Evolutionary conservation across 148 eudicot genomes (phyloP).

Genomic region (Diospyros lotus): DNA sequence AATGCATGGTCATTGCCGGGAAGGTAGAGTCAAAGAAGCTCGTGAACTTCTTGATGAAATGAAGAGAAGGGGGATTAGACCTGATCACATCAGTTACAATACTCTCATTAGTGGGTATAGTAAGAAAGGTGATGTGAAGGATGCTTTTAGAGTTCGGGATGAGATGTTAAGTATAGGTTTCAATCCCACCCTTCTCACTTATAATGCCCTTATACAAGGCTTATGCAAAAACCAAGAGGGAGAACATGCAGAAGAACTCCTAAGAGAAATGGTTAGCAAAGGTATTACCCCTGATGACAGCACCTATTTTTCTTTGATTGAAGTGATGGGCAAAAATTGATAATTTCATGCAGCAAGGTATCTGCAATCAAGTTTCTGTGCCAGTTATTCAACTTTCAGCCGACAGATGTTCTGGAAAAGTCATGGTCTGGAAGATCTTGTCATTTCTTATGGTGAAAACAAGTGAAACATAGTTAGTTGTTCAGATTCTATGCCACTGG

Average conservation of each 20-base stretch:
- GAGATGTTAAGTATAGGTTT: constrained; percentile 65
- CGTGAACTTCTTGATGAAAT: constrained; percentile 53
- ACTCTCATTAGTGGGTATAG: constrained; percentile 77
- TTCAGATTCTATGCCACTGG: background rate
- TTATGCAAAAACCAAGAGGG: constrained; percentile 61
- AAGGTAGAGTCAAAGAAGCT: constrained; percentile 73
- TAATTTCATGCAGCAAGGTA: constrained; percentile 15
- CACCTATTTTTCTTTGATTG: constrained; percentile 53
- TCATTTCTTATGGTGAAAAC: background rate
- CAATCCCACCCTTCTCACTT: constrained; percentile 63
- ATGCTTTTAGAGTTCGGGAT: constrained; percentile 62
- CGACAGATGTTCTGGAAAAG: constrained; percentile 5
- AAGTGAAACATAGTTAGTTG: background rate
- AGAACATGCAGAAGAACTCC: constrained; percentile 49
- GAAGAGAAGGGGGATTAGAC: constrained; percentile 63
- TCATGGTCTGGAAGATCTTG: background rate
- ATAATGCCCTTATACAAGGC: constrained; percentile 76
- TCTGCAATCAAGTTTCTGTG: background rate
- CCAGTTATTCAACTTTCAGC: background rate
- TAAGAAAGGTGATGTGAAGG: constrained; percentile 63
- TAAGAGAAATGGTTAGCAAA: constrained; percentile 59
- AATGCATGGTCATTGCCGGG: constrained; percentile 62
- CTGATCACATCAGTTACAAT: constrained; percentile 63
- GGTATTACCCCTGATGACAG: constrained; percentile 68
- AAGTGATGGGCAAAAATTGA: constrained; percentile 42